Percentiles rank a stretch among this genome's conserved stretches.
These are phyloP conservation scores for Straminergon stramineum DNA, from an alignment of 225 moss, liverwort and hornwort species.

Conservation along the genomic window DNA sequence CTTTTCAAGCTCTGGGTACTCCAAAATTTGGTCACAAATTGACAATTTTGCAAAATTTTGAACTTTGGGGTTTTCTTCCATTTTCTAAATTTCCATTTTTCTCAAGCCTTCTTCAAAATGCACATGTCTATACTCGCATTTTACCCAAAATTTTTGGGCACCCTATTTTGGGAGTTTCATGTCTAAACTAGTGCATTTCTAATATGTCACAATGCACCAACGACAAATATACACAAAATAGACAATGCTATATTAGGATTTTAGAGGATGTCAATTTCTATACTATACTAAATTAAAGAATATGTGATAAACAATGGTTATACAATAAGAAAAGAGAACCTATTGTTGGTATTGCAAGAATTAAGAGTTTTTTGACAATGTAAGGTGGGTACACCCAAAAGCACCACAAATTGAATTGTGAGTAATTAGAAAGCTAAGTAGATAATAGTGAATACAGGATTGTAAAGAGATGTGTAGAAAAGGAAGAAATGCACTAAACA, in stretches of 20 bases:
- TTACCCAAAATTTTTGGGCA: background rate
- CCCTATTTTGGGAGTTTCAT: background rate
- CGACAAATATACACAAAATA: background rate
- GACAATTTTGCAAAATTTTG: background rate
- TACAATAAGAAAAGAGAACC: too few relatives aligned
- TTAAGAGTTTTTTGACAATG: too few relatives aligned
- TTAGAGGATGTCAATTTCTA: background rate
- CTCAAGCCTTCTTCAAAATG: background rate
- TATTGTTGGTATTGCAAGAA: too few relatives aligned
- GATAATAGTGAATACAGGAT: too few relatives aligned
- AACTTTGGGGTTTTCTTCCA: background rate
- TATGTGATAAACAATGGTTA: too few relatives aligned
- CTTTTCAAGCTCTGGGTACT: background rate
- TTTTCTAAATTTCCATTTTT: background rate
- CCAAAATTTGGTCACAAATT: background rate
- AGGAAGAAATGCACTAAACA: too few relatives aligned
- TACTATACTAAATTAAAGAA: too few relatives aligned
- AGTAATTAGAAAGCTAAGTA: too few relatives aligned
- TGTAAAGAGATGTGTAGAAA: too few relatives aligned
- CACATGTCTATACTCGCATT: background rate
- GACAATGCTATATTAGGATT: fast-evolving
- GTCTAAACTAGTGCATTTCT: background rate
- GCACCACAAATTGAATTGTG: too few relatives aligned
- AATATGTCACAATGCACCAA: fast-evolving
- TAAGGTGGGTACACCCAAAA: too few relatives aligned